Conservation (phyloP, 208 protist species). For the Trichomonas vaginalis region DNA sequence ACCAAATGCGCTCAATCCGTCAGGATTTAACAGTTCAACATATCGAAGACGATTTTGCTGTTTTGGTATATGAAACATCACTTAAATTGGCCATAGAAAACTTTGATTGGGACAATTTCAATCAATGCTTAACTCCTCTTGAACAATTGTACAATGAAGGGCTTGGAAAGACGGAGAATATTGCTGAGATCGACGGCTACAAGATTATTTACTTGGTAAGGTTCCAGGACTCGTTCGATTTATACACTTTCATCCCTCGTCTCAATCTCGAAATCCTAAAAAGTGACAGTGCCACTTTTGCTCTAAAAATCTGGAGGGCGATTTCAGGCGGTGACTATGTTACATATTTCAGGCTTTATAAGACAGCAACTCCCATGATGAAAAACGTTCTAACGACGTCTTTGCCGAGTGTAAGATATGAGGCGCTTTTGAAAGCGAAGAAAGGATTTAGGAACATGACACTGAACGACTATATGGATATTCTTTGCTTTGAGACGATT, state of each 20-base stretch:
- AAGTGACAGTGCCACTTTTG: background rate
- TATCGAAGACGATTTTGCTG: background rate
- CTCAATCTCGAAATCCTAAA: background rate
- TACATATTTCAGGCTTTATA: background rate
- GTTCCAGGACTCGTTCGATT: background rate
- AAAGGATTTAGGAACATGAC: background rate
- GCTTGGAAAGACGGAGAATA: background rate
- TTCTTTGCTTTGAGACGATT: background rate
- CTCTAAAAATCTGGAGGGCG: background rate
- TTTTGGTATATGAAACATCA: background rate
- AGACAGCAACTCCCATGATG: background rate
- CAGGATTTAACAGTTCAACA: background rate
- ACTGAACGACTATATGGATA: background rate
- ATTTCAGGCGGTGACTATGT: background rate
- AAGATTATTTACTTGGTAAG: background rate
- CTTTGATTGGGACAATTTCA: background rate
- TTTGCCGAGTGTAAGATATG: background rate
- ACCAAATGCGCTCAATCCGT: background rate
- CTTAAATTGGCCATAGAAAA: background rate
- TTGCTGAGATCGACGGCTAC: background rate
- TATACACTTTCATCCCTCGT: background rate
- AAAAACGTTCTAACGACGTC: background rate
- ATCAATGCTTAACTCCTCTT: background rate
- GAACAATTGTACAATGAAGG: background rate
- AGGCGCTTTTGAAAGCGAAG: background rate